Evolutionary conservation across 495 filamentous ascomycete genomes (phyloP), one percentile per base, ranked within the genome.

Genomic region (Tuber borchii): DNA sequence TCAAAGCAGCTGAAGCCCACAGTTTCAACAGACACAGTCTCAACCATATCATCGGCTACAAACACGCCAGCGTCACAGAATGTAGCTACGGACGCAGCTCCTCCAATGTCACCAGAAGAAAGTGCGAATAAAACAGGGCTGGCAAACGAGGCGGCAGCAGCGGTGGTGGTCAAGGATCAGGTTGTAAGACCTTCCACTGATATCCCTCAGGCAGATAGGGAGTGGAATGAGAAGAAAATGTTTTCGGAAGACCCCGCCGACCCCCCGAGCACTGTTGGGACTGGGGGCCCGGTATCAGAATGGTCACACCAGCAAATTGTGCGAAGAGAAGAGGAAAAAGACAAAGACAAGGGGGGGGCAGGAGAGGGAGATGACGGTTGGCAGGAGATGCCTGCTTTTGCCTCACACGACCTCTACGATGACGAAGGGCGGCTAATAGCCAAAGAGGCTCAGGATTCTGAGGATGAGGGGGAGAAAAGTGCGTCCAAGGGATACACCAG

Each of bases 401-500:
- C 93, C 10, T 90, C 92, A 26, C 93, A 93, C 82, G 95, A 98
- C 85, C 90, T 97, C 45, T 99, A 98, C 83, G 93, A 99, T 83
- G 95, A 99, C 78, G 90, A 96, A 79, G 92, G 93, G 75, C 92
- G 88, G 81, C 87, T 98, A 43, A 86, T 99, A 75, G 95, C 95
- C 12, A 88, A 88, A 46, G 94, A 94, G 68, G 90, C 90, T 43
- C 84, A 88, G 48, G 90, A 92, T 69, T 89, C 92, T 31, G 90
- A 93, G 71, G 88, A 88, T 56, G 91, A 90, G 61, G 90, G 88
- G 31, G 88, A 85, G 19, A 93, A 94, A 44, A 94, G 94, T 3
- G 96, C 94, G 43, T 93, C 93, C 31, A 97, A 93, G 83, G 95
- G 95, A 2, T 99, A 99, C 83, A 98, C 95, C 14, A 87, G 93